Evolutionary conservation across 306 rosid species (phyloP), one percentile per base, ranked within the genome.

Genomic region (Cucurbita maxima): DNA sequence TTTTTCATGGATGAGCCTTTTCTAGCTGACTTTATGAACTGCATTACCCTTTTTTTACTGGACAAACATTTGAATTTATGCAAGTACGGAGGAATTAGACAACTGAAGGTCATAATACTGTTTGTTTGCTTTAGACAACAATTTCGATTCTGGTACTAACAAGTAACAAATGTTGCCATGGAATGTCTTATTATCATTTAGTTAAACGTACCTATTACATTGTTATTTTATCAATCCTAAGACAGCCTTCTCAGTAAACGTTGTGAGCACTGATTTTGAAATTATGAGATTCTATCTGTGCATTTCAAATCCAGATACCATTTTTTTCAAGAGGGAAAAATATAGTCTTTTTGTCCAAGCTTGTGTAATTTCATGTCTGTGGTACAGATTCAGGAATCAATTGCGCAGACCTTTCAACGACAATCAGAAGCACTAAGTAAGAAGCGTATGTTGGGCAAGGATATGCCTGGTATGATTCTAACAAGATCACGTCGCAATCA

Each of bases 371-470:
- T 70, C 59, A 58, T 72, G 63, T 61, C 61, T 67, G 37, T 80
- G 43, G 60, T 76, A 51, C 82, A 85, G 89, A 80, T 85, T 54
- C 89, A 85, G 73, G 85, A 80, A 20, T 85, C 89, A 64, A 85
- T 85, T 81, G 89, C 89, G n/a, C 84, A 83, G 69, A 89, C 88
- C 50, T 84, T 89, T 81, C 92, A 88, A 77, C 86, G 96, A 61
- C 98, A 90, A 80, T 85, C 96, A 58, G 98, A 92, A 83, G 98
- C 98, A 78, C 80, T 92, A 45, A 87, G 77, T 64, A 90, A 88
- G 84, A 88, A 87, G 76, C 98, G 89, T 40, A 8, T 80, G 20
- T 30, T 72, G 12, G 88, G 84, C n/a, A 90, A 82, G 76, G 96
- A 92, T 78, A 71, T 87, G 22, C 78, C 82, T 9, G 82, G 84